Evolutionary conservation across 164 flowering plant genomes (phyloP), one percentile per base, ranked within the genome.

Genomic region (Pachysandra terminalis): DNA sequence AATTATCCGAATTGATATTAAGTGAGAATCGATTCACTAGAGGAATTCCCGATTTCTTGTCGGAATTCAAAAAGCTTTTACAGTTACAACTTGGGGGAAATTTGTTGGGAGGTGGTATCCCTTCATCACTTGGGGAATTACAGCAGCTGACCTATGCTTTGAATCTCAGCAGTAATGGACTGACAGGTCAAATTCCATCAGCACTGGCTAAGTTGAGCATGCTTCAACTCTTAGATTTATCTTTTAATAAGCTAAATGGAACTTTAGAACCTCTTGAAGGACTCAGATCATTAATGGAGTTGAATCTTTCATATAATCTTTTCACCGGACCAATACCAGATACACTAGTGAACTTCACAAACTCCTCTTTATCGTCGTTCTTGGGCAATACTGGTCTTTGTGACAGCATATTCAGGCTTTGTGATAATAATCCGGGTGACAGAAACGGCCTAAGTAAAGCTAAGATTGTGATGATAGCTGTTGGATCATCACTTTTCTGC

Each of bases 51-150:
- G 7, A 64, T 17, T 78, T 80, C 54, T 70, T 84, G 51, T 77
- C 77, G 22, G 78, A 77, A 62, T 53, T 78, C 9, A 68, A 64
- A 27, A 57, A 51, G 61, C 84, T 86, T 45, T 72, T 71, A 19
- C 74, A 71, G 64, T 75, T 86, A 35, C 83, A 78, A 37, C 78
- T 86, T 64, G 88, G 86, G 64, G 85, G 78, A 57, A 86, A 84
- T 68, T 19, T 41, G 49, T 67, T 86, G 15, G 84, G 81, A 49
- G 86, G 90, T 16, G 22, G 68, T 54, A 81, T 86, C 55, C 85
- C 87, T 35, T 35, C 75, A 28, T 77, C 79, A 5, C 70, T 84
- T 54, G 81, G 82, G 41, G 57, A 67, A 32, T 61, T 78, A 66
- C 56, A 71, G 68, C 73, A 59, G 55, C 66, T 84, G 57, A 73